Evolutionary conservation across 106 monocot species (phyloP).

Genomic region (Vanilla planifolia): DNA sequence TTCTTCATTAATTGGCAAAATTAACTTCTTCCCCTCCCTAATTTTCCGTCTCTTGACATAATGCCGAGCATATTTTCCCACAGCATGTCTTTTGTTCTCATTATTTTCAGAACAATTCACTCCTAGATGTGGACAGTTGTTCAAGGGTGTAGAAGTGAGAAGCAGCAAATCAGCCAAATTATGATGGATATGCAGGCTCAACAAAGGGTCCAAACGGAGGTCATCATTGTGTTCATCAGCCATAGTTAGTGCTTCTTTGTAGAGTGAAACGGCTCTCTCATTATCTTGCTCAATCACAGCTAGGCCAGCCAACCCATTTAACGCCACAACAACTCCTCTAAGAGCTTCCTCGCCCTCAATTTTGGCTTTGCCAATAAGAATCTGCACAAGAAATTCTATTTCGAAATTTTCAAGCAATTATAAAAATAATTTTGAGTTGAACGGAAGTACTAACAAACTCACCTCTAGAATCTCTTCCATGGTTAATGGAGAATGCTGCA

Average conservation of each 20-base stretch:
- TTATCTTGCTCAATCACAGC: slow-evolving; percentile 61
- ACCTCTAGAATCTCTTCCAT: slow-evolving; percentile 97
- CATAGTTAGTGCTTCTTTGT: slow-evolving; percentile 69
- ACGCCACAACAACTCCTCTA: slow-evolving; percentile 66
- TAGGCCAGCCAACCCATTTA: slow-evolving; percentile 92
- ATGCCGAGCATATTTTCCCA: slow-evolving; percentile 21
- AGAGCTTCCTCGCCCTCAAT: slow-evolving; percentile 98
- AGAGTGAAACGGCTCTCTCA: slow-evolving; percentile 50
- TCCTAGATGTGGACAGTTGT: slow-evolving; percentile 23
- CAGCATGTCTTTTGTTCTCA: slow-evolving; percentile 18
- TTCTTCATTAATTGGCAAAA: neutral
- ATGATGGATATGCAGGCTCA: slow-evolving; percentile 88
- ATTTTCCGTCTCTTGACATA: slow-evolving; percentile 52
- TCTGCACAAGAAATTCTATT: slow-evolving; percentile 27
- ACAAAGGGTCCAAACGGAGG: slow-evolving; percentile 85
- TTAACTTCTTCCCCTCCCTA: slow-evolving; percentile 9
- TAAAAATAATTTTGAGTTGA: neutral
- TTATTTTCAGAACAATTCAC: slow-evolving; percentile 20
- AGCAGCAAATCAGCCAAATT: slow-evolving; percentile 73
- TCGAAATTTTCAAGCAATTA: neutral
- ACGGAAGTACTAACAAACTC: slow-evolving; percentile 8
- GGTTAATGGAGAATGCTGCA: slow-evolving; percentile 84
- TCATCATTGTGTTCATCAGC: slow-evolving; percentile 61
- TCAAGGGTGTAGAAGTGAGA: slow-evolving; percentile 23
- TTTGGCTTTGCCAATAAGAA: slow-evolving; percentile 90